Percentiles rank a stretch among this genome's conserved stretches.
Conservation (phyloP, 345 rosid genomes). For the Crucihimalaya himalaica region DNA sequence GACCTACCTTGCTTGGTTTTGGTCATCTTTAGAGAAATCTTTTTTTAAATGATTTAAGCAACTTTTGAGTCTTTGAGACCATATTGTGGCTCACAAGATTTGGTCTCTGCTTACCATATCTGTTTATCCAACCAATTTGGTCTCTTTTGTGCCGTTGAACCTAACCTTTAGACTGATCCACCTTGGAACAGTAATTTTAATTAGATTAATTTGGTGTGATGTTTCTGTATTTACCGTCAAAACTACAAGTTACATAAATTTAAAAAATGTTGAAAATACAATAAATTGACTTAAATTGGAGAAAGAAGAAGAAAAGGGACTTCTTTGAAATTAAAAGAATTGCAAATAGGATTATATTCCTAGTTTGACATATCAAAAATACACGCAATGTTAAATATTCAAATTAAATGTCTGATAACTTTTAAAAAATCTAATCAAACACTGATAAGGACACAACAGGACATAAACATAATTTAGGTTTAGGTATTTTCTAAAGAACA, state of each 20-base stretch:
- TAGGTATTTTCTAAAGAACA: too few relatives aligned
- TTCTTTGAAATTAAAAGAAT: too few relatives aligned
- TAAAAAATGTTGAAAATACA: not conserved
- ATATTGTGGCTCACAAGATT: constrained; percentile 14
- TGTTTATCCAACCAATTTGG: constrained; percentile 6
- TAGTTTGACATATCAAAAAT: too few relatives aligned
- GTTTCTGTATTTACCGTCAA: not conserved
- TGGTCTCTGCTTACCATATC: not conserved
- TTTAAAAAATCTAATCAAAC: not conserved
- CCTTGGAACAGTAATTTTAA: not conserved
- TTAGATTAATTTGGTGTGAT: not conserved
- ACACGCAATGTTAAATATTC: not conserved
- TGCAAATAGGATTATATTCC: too few relatives aligned
- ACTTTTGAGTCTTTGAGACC: constrained; percentile 20
- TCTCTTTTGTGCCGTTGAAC: not conserved
- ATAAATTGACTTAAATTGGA: not conserved
- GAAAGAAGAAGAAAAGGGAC: too few relatives aligned
- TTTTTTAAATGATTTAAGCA: constrained; percentile 8
- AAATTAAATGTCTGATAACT: not conserved
- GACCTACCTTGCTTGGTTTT: constrained; percentile 10
- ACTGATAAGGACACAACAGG: too few relatives aligned
- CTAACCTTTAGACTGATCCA: not conserved
- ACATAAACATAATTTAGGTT: too few relatives aligned
- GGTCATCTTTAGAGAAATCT: constrained; percentile 20
- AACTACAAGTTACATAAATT: not conserved